phyloP scores from a whole-genome alignment of 768 basidiomycete genomes.

The Pleurotus pulmonarius region DNA sequence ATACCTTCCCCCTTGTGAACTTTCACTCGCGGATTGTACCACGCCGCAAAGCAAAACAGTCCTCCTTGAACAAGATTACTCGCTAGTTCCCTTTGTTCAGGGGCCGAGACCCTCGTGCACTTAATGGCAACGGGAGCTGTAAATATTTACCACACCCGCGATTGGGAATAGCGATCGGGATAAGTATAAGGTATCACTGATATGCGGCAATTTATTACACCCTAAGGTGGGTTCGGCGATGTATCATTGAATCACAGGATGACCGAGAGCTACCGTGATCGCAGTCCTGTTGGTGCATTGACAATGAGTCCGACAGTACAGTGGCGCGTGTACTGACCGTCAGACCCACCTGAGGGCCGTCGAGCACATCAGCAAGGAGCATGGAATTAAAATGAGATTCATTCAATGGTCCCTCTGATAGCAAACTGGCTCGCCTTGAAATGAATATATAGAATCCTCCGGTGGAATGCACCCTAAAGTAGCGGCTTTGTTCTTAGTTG shows the following conservation, averaged over 20 bases:
- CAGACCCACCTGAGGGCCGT: conserved; percentile 2
- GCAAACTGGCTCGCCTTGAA: conserved; percentile 1
- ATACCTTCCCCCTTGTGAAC: conserved; percentile 5
- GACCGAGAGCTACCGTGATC: no score
- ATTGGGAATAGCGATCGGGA: no score
- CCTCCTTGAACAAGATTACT: no score
- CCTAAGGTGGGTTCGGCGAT: no score
- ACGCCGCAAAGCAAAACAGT: no score
- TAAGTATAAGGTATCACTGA: no score
- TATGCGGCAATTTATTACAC: no score
- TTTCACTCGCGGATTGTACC: not conserved
- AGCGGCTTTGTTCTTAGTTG: not conserved
- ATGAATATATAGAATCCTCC: not conserved
- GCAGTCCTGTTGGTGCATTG: not conserved
- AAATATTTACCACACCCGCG: not conserved
- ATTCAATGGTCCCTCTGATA: no score
- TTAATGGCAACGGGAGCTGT: not conserved
- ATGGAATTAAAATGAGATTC: no score
- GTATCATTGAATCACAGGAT: no score
- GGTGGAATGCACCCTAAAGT: not conserved
- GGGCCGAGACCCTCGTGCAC: not conserved
- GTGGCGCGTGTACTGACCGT: not conserved
- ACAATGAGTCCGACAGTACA: not conserved
- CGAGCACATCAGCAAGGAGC: no score
- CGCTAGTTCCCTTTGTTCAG: not conserved